Conservation (phyloP, 2,329 filamentous ascomycete species). For the Berkeleyomyces basicola region DNA sequence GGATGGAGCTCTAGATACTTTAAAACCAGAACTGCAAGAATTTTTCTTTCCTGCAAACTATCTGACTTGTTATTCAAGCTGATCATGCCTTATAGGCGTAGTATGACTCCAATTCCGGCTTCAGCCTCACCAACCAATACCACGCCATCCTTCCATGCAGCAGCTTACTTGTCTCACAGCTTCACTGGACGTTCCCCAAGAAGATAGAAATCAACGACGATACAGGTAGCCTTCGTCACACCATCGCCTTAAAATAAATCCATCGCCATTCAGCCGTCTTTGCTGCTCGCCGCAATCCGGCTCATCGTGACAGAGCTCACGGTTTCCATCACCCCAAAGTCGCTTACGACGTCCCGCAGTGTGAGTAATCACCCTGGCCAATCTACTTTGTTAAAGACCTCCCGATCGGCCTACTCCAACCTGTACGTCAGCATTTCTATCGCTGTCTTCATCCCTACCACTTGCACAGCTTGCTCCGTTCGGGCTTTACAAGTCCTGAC, state of each 20-base stretch:
- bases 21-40: not conserved
- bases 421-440: not conserved
- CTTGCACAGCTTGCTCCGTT: not conserved
- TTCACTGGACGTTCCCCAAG: not conserved
- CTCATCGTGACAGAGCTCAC: no score
- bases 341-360: no score
- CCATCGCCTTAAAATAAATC: no score
- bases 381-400: not conserved
- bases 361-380: no score
- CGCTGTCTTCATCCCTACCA: not conserved
- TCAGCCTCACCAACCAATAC: not conserved
- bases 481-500: not conserved
- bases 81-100: not conserved
- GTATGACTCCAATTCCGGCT: not conserved
- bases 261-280: no score
- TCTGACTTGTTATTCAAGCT: not conserved
- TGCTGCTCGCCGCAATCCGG: no score
- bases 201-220: no score
- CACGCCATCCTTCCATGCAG: not conserved
- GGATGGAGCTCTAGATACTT: not conserved
- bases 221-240: no score
- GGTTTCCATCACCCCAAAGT: no score
- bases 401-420: not conserved
- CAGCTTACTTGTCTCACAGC: not conserved
- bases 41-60: not conserved